Evolutionary conservation across 495 filamentous ascomycete species (phyloP).

Genomic region (Penicillium canariense): DNA sequence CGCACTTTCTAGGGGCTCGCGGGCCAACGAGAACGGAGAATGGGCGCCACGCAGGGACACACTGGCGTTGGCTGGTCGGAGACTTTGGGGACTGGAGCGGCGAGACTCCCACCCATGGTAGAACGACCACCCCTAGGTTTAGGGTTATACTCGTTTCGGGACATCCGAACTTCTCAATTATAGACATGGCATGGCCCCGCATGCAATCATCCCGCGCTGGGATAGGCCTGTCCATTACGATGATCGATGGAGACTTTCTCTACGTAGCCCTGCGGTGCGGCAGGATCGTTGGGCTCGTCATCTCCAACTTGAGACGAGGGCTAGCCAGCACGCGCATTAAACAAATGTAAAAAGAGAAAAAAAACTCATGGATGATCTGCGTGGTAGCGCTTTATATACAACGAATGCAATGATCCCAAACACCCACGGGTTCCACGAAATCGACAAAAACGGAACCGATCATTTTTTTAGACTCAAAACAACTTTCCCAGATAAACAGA

Average conservation of each 20-base stretch:
- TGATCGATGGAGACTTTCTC: too few species aligned
- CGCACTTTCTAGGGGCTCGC: neutral
- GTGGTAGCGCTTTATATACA: constrained; percentile 31
- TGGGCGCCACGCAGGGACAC: neutral
- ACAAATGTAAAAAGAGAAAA: constrained; percentile 7
- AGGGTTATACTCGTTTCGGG: too few species aligned
- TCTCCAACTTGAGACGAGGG: neutral
- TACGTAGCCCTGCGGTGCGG: too few species aligned
- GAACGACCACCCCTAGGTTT: too few species aligned
- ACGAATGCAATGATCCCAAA: constrained; percentile 31
- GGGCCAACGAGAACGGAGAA: constrained; percentile 7
- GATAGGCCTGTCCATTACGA: neutral
- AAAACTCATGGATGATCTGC: constrained; percentile 20
- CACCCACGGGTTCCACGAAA: constrained; percentile 23
- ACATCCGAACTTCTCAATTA: neutral
- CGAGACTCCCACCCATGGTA: too few species aligned
- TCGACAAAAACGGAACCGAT: constrained; percentile 12
- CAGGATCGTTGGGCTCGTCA: too few species aligned
- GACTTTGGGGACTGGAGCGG: neutral
- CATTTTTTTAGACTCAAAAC: constrained; percentile 17
- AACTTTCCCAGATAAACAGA: neutral
- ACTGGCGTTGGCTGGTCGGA: neutral
- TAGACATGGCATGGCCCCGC: neutral
- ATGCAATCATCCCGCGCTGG: neutral
- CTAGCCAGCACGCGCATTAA: neutral